Base-by-base conservation (phyloP, 1,284 basidiomycete species). In the Ganoderma leucocontextum region DNA sequence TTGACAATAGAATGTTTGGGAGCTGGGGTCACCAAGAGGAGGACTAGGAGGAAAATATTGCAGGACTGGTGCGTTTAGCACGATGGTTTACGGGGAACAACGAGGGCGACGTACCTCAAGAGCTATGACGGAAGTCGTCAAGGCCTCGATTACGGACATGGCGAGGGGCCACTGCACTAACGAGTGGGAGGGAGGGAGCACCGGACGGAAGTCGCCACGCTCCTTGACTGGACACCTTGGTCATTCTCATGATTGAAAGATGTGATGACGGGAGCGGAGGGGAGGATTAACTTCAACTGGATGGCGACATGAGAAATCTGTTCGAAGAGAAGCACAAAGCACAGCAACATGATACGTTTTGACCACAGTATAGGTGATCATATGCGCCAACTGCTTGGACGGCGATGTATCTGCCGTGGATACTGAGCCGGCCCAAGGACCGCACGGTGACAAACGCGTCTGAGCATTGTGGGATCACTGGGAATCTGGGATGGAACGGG, bases 1-100 rank as follows among this genome's bases (percentile, higher is more conserved):
- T 75, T 75, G 39, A 77, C 77, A 38, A 78, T 75, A 8, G 75
- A 55, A 67, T 78, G 77, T 57, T 75, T 75, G 1, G 68, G 75
- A 33, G 75, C 74, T 0, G 77, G 77, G 9, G 77, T 78, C 3
- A 60, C 57, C n/a, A 78, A 65, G 57, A 78, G 66, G 9, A 72
- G 66, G 4, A 65, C 60, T 15, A 77, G 60, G 4, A 74, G 60
- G 7, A 72, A 42, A 33, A 77, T 73, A 38, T 74, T 75, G 36
- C 61, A 66, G 10, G 66, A 39, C 76, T 76, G 44, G n/a, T 35
- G 39, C 4, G 22, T 39, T 60, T 17, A 19, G 4, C 3, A 53
- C 13, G 19, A 22, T 10, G 2, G 17, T 1, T 9, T 13, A 55
- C 47, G 17, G 36, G n/a, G 7, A 58, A 17, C 25, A 7, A 35